These are phyloP conservation scores for Ligustrum vulgare DNA, from an alignment of 257 asterid species.

Conservation along the genomic window DNA sequence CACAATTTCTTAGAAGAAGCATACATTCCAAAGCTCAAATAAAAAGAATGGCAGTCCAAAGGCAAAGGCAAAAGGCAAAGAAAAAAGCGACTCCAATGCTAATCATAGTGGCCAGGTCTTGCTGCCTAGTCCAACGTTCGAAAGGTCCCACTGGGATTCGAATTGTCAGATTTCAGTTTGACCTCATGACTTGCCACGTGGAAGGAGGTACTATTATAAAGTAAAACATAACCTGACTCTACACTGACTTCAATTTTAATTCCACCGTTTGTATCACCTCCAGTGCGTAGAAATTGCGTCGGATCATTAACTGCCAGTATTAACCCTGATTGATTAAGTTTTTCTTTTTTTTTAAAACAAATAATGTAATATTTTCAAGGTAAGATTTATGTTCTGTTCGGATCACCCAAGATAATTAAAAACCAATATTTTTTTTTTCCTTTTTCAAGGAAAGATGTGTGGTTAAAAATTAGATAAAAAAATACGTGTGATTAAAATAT, in stretches of 20 bases:
- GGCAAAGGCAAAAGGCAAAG: neutral
- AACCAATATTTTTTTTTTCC: too few species aligned
- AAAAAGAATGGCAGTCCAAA: neutral
- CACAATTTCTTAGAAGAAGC: neutral
- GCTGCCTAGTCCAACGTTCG: constrained; percentile 69
- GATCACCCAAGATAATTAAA: too few species aligned
- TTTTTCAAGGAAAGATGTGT: too few species aligned
- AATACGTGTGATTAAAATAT: too few species aligned
- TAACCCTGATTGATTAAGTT: neutral
- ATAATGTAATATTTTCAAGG: too few species aligned
- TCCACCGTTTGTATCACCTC: constrained; percentile 2
- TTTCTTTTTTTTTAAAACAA: too few species aligned
- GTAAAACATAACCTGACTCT: neutral
- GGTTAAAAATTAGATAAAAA: too few species aligned
- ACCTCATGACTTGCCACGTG: constrained; percentile 41
- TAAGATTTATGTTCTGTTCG: too few species aligned
- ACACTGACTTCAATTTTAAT: neutral
- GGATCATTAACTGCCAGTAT: neutral
- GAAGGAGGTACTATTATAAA: neutral
- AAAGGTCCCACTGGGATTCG: constrained; percentile 37
- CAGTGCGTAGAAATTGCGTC: neutral
- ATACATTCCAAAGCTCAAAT: neutral
- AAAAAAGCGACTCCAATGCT: neutral
- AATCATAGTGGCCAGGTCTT: constrained; percentile 40
- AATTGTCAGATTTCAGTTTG: constrained; percentile 19